These are phyloP conservation scores for Lodderomyces beijingensis DNA, from an alignment of 1,139 yeast species.

Conservation along the genomic window DNA sequence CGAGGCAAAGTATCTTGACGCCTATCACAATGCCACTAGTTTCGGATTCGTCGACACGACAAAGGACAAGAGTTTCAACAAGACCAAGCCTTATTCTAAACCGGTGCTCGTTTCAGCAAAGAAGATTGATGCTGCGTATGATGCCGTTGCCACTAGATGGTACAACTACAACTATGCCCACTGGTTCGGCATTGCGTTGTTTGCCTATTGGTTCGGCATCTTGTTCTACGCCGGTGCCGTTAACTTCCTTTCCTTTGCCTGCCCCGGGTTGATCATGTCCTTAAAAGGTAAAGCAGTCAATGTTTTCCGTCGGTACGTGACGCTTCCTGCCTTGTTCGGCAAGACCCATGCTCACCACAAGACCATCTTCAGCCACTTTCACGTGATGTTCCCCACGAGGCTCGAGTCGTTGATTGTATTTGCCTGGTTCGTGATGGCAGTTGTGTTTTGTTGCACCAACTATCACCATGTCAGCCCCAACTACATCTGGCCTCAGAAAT, in stretches of 20 bases:
- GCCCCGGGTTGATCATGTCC: constrained; percentile 30
- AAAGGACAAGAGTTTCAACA: constrained; percentile 25
- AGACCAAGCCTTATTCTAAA: constrained; percentile 23
- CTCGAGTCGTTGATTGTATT: constrained; percentile 50
- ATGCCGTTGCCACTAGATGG: constrained; percentile 37
- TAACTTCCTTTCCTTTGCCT: constrained; percentile 28
- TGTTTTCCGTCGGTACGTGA: constrained; percentile 35
- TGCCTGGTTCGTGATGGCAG: constrained; percentile 45
- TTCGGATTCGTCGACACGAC: constrained; percentile 22
- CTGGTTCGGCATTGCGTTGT: constrained; percentile 47
- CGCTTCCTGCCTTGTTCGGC: constrained; percentile 46
- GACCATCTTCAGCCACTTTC: constrained; percentile 25
- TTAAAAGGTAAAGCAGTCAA: constrained; percentile 33
- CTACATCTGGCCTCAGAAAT: constrained; percentile 24
- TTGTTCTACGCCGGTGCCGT: constrained; percentile 42
- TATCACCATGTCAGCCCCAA: constrained; percentile 37
- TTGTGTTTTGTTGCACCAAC: constrained; percentile 41
- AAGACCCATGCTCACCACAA: constrained; percentile 39
- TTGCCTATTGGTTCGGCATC: constrained; percentile 43
- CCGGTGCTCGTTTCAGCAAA: constrained; percentile 25
- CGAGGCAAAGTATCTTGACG: constrained; percentile 21
- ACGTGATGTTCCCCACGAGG: constrained; percentile 56
- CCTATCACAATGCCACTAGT: constrained; percentile 37
- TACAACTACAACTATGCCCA: constrained; percentile 41
- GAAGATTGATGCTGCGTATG: constrained; percentile 27